Conservation (phyloP, 257 asterid species). For the Gentiana straminea region DNA sequence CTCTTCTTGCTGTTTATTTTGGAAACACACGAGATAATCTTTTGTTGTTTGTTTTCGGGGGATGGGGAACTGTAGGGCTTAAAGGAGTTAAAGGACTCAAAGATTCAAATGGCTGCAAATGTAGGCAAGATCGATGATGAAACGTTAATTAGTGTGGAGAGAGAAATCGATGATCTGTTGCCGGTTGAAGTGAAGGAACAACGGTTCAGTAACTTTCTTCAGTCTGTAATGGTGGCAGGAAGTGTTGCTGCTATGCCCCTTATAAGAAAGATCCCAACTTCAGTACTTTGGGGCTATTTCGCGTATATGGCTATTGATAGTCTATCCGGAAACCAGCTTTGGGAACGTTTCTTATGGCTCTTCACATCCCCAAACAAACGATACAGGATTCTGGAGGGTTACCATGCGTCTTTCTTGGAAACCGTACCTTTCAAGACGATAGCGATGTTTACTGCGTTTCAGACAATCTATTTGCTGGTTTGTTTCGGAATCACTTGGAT, state of each 20-base stretch:
- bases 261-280: constrained; percentile 81
- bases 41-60: too few species aligned
- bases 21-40: too few species aligned
- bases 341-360: constrained; percentile 72
- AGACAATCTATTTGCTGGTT: constrained; percentile 53
- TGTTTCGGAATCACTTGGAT: constrained; percentile 90
- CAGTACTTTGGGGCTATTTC: constrained; percentile 90
- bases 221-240: constrained; percentile 65
- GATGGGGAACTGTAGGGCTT: constrained; percentile 37
- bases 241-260: constrained; percentile 87
- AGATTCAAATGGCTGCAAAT: constrained; percentile 68
- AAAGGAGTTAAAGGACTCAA: constrained; percentile 76
- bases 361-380: constrained; percentile 80
- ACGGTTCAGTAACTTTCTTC: constrained; percentile 78
- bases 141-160: constrained; percentile 65
- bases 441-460: constrained; percentile 60
- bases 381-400: constrained; percentile 39
- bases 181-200: constrained; percentile 91
- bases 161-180: constrained; percentile 70
- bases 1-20: too few species aligned
- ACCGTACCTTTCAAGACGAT: constrained; percentile 81
- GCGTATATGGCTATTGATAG: constrained; percentile 95
- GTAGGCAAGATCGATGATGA: constrained; percentile 77
- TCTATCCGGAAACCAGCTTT: constrained; percentile 80
- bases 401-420: constrained; percentile 74